phyloP scores from a whole-genome alignment of 306 rosid species.

The Prinsepia uniflora region DNA sequence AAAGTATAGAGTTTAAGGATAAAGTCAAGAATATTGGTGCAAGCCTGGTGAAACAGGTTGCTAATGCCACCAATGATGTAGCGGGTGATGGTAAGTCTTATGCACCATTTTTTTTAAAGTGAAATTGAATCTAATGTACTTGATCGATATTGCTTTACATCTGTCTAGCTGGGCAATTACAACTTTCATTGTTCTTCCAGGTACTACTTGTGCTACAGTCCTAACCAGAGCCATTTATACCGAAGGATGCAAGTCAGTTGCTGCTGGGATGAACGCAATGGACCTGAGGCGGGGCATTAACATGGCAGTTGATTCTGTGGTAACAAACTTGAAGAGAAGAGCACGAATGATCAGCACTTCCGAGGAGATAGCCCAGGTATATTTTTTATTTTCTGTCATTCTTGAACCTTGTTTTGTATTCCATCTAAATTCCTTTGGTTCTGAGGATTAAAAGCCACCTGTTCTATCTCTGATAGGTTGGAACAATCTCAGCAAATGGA shows the following conservation, averaged over 20 bases:
- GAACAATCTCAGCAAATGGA: slow-evolving; percentile 91
- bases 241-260: slow-evolving; percentile 98
- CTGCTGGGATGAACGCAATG: slow-evolving; percentile 98
- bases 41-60: slow-evolving; percentile 96
- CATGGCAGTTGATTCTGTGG: slow-evolving; percentile 88
- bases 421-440: not conserved
- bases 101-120: not conserved
- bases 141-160: no score
- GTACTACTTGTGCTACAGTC: slow-evolving; percentile 92
- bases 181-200: slow-evolving; percentile 37
- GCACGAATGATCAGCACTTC: slow-evolving; percentile 94
- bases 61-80: slow-evolving; percentile 85
- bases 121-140: not conserved
- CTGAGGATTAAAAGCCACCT: not conserved
- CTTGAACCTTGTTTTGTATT: not conserved
- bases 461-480: slow-evolving; percentile 48
- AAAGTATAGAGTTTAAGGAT: slow-evolving; percentile 87
- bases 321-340: slow-evolving; percentile 82
- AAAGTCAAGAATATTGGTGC: slow-evolving; percentile 89
- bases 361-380: slow-evolving; percentile 95
- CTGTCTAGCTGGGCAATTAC: not conserved
- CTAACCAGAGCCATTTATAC: slow-evolving; percentile 82
- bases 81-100: slow-evolving; percentile 86
- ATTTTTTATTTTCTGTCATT: slow-evolving; percentile 9
- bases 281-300: slow-evolving; percentile 86